These are phyloP conservation scores for Pyricularia sp. DNA, from an alignment of 2,329 filamentous ascomycete genomes.

Conservation along the genomic window DNA sequence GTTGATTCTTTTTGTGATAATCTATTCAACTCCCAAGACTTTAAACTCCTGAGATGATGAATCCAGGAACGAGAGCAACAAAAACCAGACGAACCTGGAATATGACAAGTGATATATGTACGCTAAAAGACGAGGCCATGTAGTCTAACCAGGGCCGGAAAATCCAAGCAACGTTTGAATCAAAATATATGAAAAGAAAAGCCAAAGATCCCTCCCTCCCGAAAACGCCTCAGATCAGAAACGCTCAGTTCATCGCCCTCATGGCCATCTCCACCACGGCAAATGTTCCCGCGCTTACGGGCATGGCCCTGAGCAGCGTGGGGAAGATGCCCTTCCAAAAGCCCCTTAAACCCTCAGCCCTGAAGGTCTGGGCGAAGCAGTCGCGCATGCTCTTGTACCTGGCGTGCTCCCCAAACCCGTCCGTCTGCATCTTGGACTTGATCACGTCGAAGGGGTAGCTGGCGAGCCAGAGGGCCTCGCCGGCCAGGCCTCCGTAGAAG, in stretches of 20 bases:
- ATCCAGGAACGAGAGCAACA: background rate
- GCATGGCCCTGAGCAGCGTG: slow-evolving; percentile 89
- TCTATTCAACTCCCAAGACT: background rate
- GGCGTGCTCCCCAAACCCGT: slow-evolving; percentile 68
- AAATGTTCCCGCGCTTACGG: slow-evolving; percentile 96
- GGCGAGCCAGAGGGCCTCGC: slow-evolving; percentile 84
- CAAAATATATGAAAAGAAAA: slow-evolving; percentile 1
- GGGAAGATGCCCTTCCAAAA: slow-evolving; percentile 95
- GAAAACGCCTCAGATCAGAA: background rate
- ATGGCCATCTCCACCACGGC: slow-evolving; percentile 66
- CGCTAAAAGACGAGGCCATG: background rate
- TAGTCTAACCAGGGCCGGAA: background rate
- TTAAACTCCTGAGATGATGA: too few relatives aligned
- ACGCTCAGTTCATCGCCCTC: slow-evolving; percentile 42
- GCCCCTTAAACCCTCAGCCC: slow-evolving; percentile 64
- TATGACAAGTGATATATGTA: background rate
- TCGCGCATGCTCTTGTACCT: slow-evolving; percentile 77
- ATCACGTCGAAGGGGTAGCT: slow-evolving; percentile 96
- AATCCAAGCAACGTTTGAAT: background rate
- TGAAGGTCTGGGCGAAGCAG: slow-evolving; percentile 78
- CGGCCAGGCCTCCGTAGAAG: slow-evolving; percentile 83
- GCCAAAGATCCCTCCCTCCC: background rate
- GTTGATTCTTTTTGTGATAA: background rate
- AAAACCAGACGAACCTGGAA: background rate
- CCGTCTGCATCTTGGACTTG: slow-evolving; percentile 99